Percentiles rank a stretch among this genome's conserved stretches.
Evolutionary conservation across 2,329 filamentous ascomycete species (phyloP).

Genomic region (Claviceps capensis): DNA sequence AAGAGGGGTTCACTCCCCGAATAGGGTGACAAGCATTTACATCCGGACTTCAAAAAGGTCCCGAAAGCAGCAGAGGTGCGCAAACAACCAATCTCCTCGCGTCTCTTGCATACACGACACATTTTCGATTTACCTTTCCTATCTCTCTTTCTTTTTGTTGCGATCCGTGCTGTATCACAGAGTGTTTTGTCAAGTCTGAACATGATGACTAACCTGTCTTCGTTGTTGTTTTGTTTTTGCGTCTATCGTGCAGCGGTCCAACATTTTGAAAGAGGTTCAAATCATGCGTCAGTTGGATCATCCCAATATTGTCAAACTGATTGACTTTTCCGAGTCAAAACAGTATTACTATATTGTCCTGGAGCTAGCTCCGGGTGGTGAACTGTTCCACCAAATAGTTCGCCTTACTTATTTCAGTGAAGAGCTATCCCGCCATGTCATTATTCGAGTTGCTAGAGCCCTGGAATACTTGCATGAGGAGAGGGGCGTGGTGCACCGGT

Average conservation of each 20-base stretch:
- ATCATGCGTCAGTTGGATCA: conserved; percentile 97
- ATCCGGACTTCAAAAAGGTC: conserved; percentile 91
- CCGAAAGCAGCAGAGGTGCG: conserved; percentile 97
- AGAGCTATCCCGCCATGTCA: conserved; percentile 86
- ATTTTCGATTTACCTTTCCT: conserved; percentile 20
- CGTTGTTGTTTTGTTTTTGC: conserved; percentile 5
- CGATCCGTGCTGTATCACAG: not conserved
- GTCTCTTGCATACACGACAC: not conserved
- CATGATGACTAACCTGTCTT: not conserved
- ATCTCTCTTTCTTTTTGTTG: conserved; percentile 18
- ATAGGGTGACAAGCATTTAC: conserved; percentile 84
- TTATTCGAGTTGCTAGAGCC: conserved; percentile 86
- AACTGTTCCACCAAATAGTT: conserved; percentile 97
- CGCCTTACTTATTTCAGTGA: conserved; percentile 98
- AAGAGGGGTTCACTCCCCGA: conserved; percentile 23
- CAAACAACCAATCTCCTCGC: not conserved
- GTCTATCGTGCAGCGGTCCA: conserved; percentile 55
- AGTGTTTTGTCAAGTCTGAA: not conserved
- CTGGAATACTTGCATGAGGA: conserved; percentile 90
- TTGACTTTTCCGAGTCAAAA: conserved; percentile 84
- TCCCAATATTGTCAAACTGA: conserved; percentile 85
- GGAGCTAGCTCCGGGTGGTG: conserved; percentile 86
- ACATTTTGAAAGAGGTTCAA: conserved; percentile 95
- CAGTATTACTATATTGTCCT: conserved; percentile 98
- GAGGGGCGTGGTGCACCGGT: conserved; percentile 94